Base-by-base conservation (phyloP, 2,329 filamentous ascomycete species). In the Monosporascus sp. region DNA sequence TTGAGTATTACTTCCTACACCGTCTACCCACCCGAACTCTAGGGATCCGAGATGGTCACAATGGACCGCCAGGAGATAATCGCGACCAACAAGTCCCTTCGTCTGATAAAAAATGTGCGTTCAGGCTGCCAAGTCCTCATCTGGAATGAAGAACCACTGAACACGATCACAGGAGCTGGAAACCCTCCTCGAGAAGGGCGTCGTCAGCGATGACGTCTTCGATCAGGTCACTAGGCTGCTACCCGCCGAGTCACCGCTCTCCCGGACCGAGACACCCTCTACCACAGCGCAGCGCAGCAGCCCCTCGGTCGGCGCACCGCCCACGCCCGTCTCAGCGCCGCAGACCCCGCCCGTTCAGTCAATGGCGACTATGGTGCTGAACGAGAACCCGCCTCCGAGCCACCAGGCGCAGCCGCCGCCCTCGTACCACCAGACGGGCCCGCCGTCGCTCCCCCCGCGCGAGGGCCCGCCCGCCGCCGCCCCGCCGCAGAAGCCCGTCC, bases 41-140 rank as follows among this genome's bases (percentile, higher is more conserved):
- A n/a, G 17, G 3, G 19, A 46, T 26, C 37, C 64, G 70, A 59
- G 54, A 79, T 79, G 77, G 73, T 72, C 48, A 71, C 72, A 55
- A 63, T 71, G 58, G 78, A 82, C 62, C 80, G 81, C 61, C 80
- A 84, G 65, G 76, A 75, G 58, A 79, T 82, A 66, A 83, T 84
- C 59, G 81, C 83, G 80, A 84, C 87, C 73, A 94, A 93, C 77
- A 84, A 91, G 74, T 92, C 90, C 68, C 84, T 96, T 68, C 87
- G 91, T 60, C 87, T 84, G 65, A 92, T 96, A 76, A 92, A 91
- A 76, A 91, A 87, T 67, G 91, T 91, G 77, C 63, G 83, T 69
- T 45, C 26, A 24, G n/a, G 16, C 22, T 49, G 9, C 50, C 45
- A 53, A 55, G 35, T 17, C 53, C 48, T 24, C 35, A n/a, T 51